phyloP scores from a whole-genome alignment of 2,329 filamentous ascomycete genomes.

The Zymoseptoria tritici region DNA sequence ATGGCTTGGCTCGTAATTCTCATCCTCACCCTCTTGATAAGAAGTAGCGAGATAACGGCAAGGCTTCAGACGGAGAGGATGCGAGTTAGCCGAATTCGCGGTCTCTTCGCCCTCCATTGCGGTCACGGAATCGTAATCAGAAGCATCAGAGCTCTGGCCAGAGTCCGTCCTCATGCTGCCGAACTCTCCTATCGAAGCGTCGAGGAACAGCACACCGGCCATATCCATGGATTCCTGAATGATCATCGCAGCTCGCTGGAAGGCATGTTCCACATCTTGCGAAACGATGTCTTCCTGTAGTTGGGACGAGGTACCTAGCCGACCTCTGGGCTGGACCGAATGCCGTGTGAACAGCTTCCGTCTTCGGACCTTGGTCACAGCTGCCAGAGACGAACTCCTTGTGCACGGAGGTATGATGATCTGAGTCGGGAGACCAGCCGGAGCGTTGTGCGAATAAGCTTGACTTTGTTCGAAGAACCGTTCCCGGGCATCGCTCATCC shows the following conservation, averaged over 20 bases:
- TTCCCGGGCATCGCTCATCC: constrained; percentile 1
- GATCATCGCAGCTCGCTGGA: constrained; percentile 7
- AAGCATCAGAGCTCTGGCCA: neutral
- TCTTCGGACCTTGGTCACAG: neutral
- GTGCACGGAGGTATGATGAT: neutral
- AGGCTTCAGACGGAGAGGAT: neutral
- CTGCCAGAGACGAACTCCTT: neutral
- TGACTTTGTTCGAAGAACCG: neutral
- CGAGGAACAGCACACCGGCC: constrained; percentile 40
- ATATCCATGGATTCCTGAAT: constrained; percentile 30
- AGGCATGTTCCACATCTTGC: constrained; percentile 1
- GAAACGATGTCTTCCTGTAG: constrained; percentile 5
- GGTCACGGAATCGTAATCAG: neutral
- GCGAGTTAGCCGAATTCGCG: neutral
- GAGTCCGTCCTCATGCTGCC: constrained; percentile 8
- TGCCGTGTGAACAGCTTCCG: neutral
- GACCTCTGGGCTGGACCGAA: neutral
- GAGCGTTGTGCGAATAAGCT: neutral
- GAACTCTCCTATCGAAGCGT: constrained; percentile 19
- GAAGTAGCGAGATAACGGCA: constrained; percentile 4
- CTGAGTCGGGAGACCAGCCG: neutral
- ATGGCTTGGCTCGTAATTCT: neutral
- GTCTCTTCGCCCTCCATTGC: neutral
- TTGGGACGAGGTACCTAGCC: neutral
- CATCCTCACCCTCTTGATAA: constrained; percentile 1